phyloP scores from a whole-genome alignment of 352 stramenopile species.

The Globisporangium spiculum region DNA sequence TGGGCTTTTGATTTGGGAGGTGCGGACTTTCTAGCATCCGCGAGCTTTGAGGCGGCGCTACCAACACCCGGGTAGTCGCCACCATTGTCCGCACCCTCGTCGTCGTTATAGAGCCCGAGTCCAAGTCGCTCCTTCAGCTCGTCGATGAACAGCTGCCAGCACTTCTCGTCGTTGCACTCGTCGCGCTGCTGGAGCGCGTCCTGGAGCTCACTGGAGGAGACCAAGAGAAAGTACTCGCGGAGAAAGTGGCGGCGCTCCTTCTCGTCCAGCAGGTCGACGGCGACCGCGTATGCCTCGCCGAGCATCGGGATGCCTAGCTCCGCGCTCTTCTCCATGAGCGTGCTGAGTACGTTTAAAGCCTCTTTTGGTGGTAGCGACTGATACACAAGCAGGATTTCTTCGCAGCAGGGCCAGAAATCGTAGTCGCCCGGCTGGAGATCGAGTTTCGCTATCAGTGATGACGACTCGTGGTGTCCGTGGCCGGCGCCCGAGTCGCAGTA shows the following conservation, averaged over 20 bases:
- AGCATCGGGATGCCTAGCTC: conserved; percentile 38
- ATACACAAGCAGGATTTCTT: conserved; percentile 54
- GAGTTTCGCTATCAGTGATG: conserved; percentile 9
- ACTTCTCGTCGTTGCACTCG: conserved; percentile 58
- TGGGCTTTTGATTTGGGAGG: neutral
- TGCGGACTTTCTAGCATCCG: neutral
- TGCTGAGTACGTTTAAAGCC: conserved; percentile 32
- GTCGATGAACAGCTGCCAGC: conserved; percentile 42
- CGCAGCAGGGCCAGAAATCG: conserved; percentile 36
- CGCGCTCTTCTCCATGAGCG: conserved; percentile 36
- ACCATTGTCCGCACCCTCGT: neutral
- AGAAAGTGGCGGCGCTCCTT: conserved; percentile 45
- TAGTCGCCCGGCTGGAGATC: conserved; percentile 37
- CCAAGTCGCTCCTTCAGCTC: conserved; percentile 43
- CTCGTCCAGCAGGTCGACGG: conserved; percentile 41
- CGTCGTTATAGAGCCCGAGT: conserved; percentile 13
- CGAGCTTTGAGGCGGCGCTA: neutral
- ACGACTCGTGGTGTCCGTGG: neutral
- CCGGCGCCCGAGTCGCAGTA: conserved; percentile 14
- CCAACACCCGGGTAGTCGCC: neutral
- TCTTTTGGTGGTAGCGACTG: conserved; percentile 31
- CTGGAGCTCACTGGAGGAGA: conserved; percentile 48
- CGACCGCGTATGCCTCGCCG: conserved; percentile 35
- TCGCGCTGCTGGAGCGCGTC: conserved; percentile 45
- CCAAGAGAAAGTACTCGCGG: conserved; percentile 57